phyloP scores from a whole-genome alignment of 306 rosid genomes.

The Glycine latifolia region DNA sequence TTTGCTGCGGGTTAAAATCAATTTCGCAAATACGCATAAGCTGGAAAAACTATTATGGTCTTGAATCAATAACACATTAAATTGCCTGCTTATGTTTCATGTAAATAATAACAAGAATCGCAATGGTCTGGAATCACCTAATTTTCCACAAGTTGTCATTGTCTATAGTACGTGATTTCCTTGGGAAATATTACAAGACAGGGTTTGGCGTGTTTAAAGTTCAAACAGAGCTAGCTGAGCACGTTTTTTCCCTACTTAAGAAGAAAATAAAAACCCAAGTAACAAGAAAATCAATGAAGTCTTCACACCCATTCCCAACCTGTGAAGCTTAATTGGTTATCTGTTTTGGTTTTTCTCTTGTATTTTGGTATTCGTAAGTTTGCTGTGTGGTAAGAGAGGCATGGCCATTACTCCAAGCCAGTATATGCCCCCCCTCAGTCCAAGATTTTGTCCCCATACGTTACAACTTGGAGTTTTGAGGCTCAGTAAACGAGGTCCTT shows the following conservation, averaged over 20 bases:
- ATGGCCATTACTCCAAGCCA: not conserved
- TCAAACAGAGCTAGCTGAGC: not conserved
- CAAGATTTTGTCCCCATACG: not conserved
- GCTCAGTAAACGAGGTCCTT: constrained; percentile 48
- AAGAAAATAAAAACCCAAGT: too few relatives aligned
- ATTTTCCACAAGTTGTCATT: too few relatives aligned
- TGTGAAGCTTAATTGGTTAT: not conserved
- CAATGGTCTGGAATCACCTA: too few relatives aligned
- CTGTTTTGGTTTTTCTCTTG: too few relatives aligned
- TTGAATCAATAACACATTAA: too few relatives aligned
- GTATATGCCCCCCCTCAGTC: not conserved
- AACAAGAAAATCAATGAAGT: too few relatives aligned
- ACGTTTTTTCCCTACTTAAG: not conserved
- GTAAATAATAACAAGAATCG: too few relatives aligned
- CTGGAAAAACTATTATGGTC: too few relatives aligned
- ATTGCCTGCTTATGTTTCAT: not conserved
- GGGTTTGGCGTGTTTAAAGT: constrained; percentile 49
- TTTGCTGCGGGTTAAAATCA: too few relatives aligned
- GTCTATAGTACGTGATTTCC: not conserved
- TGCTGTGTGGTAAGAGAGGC: not conserved
- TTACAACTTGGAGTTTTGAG: not conserved
- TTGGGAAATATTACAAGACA: not conserved
- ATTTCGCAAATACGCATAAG: too few relatives aligned
- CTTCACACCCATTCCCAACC: too few relatives aligned
- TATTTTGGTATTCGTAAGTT: constrained; percentile 35